Conservation (phyloP, 2,329 filamentous ascomycete genomes). For the Pestalotiopsis fici region DNA sequence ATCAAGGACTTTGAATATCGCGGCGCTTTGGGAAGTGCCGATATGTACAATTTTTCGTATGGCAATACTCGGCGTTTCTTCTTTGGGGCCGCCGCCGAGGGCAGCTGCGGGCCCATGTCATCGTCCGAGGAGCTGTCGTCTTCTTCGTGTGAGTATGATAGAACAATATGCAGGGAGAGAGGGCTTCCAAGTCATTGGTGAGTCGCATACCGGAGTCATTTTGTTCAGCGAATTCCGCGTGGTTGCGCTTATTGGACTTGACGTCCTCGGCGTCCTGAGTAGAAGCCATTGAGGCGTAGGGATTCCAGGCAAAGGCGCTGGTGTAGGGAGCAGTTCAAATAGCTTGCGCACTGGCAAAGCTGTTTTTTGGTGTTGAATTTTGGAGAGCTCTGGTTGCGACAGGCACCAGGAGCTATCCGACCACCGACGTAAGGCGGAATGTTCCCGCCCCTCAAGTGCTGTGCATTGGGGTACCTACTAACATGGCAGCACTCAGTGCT, state of each 20-base stretch:
- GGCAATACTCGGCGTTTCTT: slow-evolving; percentile 90
- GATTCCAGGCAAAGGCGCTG: neutral
- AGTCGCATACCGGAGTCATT: slow-evolving; percentile 21
- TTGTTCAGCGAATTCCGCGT: slow-evolving; percentile 26
- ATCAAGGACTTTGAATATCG: slow-evolving; percentile 96
- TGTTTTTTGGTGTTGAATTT: slow-evolving; percentile 3
- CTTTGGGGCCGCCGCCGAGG: slow-evolving; percentile 75
- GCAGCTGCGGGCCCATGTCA: slow-evolving; percentile 90
- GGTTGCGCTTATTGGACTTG: slow-evolving; percentile 29
- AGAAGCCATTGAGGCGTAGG: slow-evolving; percentile 21
- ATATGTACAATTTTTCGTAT: slow-evolving; percentile 93
- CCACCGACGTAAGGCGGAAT: neutral
- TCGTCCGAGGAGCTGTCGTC: slow-evolving; percentile 72
- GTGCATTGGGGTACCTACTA: neutral
- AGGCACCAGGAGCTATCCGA: neutral
- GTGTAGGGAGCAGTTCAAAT: neutral
- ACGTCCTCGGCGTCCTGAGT: slow-evolving; percentile 15
- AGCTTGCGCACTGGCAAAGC: neutral
- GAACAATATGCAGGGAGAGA: neutral
- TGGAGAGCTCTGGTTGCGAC: neutral
- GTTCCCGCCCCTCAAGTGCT: neutral
- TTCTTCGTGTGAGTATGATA: neutral
- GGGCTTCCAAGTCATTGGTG: slow-evolving; percentile 1
- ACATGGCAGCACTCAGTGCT: too few relatives aligned
- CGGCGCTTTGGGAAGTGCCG: slow-evolving; percentile 77